A percentile compares a stretch with the other conserved stretches of the same genome.
These are phyloP conservation scores for Scheffersomyces quercinus DNA, from an alignment of 1,139 yeast species.

Conservation along the genomic window DNA sequence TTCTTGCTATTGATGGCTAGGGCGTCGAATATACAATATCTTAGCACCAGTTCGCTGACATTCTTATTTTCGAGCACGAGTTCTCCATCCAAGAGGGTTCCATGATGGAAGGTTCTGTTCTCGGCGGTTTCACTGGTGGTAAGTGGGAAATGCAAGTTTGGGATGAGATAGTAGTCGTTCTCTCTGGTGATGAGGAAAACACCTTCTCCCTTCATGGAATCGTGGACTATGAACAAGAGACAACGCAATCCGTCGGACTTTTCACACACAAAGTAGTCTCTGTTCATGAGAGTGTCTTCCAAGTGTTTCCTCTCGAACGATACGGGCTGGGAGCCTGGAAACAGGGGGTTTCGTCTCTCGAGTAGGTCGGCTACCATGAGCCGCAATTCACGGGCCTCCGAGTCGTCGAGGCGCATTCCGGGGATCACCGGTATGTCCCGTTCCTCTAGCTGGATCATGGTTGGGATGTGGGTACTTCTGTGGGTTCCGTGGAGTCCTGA, in stretches of 20 bases:
- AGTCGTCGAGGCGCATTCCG: conserved; percentile 73
- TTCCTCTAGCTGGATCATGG: conserved; percentile 45
- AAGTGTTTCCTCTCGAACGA: conserved; percentile 81
- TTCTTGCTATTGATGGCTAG: conserved; percentile 77
- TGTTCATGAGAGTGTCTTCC: conserved; percentile 55
- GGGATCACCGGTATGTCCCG: conserved; percentile 82
- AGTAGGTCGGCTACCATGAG: conserved; percentile 70
- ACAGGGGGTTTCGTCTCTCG: conserved; percentile 50
- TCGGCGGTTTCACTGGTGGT: conserved; percentile 49
- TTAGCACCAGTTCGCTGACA: conserved; percentile 49
- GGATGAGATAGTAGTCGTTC: conserved; percentile 79
- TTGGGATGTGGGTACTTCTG: too few relatives aligned
- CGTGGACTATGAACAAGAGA: conserved; percentile 64
- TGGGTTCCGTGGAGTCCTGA: too few relatives aligned
- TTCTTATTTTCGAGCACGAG: conserved; percentile 61
- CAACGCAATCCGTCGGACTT: conserved; percentile 94
- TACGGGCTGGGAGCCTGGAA: conserved; percentile 95
- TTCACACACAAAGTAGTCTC: conserved; percentile 85
- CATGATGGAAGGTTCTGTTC: conserved; percentile 67
- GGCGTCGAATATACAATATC: conserved; percentile 90
- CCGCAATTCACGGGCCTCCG: conserved; percentile 67
- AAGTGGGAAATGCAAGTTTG: conserved; percentile 81
- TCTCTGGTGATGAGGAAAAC: conserved; percentile 78
- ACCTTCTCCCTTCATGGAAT: conserved; percentile 75
- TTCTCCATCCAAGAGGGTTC: conserved; percentile 92